A percentile compares a stretch with the other conserved stretches of the same genome.
Conservation (phyloP, 164 flowering plant genomes). For the Aristolochia californica region DNA sequence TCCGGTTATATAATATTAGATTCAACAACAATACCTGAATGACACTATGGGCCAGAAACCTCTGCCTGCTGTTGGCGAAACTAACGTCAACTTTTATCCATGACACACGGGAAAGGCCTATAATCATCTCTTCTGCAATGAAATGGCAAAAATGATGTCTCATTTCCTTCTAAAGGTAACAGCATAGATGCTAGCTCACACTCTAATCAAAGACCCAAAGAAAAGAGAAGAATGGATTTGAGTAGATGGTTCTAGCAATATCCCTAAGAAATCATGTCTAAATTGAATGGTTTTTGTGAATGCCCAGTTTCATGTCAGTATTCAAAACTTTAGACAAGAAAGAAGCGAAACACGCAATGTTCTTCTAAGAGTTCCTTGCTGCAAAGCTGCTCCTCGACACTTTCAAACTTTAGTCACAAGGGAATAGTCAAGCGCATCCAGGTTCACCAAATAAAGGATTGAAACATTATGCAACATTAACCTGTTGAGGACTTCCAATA, state of each 20-base stretch:
- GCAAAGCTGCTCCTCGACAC: background rate
- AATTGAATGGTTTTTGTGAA: background rate
- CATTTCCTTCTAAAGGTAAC: background rate
- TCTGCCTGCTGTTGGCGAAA: slow-evolving; percentile 61
- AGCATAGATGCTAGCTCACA: background rate
- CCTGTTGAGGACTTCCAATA: background rate
- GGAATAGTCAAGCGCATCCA: too few relatives aligned
- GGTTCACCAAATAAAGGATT: background rate
- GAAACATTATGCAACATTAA: background rate
- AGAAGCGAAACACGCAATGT: too few relatives aligned
- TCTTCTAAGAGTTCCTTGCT: background rate
- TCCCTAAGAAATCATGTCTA: background rate
- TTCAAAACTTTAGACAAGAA: too few relatives aligned
- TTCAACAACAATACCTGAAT: slow-evolving; percentile 59
- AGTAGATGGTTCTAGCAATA: background rate
- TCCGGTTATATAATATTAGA: too few relatives aligned
- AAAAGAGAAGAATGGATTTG: background rate
- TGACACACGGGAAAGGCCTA: slow-evolving; percentile 63
- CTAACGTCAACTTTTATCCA: slow-evolving; percentile 99
- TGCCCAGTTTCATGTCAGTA: background rate
- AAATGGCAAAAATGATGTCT: background rate
- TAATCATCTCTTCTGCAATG: slow-evolving; percentile 64
- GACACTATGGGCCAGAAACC: slow-evolving; percentile 85
- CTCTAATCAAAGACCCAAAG: background rate
- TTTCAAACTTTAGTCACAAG: background rate